Evolutionary conservation across 1,284 basidiomycete species (phyloP).

Genomic region (Microbotryum intermedium): DNA sequence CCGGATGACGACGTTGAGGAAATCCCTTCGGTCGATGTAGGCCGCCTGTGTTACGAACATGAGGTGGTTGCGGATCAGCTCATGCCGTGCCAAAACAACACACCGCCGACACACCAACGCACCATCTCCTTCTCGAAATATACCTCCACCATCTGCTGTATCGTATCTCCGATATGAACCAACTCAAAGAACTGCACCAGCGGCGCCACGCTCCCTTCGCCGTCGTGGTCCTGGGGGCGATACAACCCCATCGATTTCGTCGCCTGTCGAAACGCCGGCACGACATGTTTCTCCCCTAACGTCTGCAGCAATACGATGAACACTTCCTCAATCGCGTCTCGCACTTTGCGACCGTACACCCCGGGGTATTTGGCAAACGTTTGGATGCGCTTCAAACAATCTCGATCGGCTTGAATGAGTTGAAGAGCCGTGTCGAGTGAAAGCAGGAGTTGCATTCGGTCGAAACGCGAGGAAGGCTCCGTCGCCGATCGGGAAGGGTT

Average conservation of each 20-base stretch:
- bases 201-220: slow-evolving; percentile 71
- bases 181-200: slow-evolving; percentile 95
- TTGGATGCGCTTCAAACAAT: slow-evolving; percentile 82
- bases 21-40: slow-evolving; percentile 85
- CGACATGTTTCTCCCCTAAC: slow-evolving; percentile 69
- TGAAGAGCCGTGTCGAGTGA: slow-evolving; percentile 85
- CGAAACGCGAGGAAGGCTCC: slow-evolving; percentile 21
- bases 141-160: slow-evolving; percentile 93
- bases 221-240: slow-evolving; percentile 63
- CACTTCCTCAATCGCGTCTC: slow-evolving; percentile 65
- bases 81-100: too few species aligned
- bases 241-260: slow-evolving; percentile 78
- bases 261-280: slow-evolving; percentile 75
- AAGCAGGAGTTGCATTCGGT: slow-evolving; percentile 64
- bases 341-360: slow-evolving; percentile 45
- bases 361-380: slow-evolving; percentile 80
- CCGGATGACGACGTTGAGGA: slow-evolving; percentile 81
- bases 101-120: slow-evolving; percentile 3
- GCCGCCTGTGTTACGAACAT: slow-evolving; percentile 51
- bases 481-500: not conserved
- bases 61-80: too few species aligned
- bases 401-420: slow-evolving; percentile 83
- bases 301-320: slow-evolving; percentile 76
- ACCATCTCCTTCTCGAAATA: slow-evolving; percentile 95
- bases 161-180: slow-evolving; percentile 93